Conservation (phyloP, 1,284 basidiomycete genomes). For the Agroathelia rolfsii region DNA sequence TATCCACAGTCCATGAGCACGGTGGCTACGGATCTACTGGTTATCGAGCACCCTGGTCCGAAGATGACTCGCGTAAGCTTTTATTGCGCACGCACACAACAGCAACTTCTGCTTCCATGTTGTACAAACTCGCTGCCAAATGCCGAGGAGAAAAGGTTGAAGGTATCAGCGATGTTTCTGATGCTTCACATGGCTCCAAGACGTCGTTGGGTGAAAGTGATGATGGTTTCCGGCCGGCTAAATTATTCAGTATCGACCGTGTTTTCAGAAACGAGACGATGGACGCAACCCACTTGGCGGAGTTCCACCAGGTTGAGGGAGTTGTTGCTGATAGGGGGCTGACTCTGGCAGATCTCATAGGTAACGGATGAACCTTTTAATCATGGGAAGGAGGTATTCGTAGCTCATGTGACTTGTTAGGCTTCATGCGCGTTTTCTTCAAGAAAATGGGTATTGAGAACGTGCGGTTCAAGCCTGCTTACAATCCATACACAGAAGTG, state of each 20-base stretch:
- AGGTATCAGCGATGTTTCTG: constrained; percentile 23
- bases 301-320: constrained; percentile 99
- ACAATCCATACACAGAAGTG: constrained; percentile 94
- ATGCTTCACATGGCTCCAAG: constrained; percentile 25
- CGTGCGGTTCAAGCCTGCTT: constrained; percentile 95
- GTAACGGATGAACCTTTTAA: constrained; percentile 30
- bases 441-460: constrained; percentile 93
- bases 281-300: constrained; percentile 98
- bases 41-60: constrained; percentile 94
- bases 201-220: constrained; percentile 22
- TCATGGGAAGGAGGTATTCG: not conserved
- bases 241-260: constrained; percentile 96
- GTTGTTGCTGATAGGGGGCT: constrained; percentile 93
- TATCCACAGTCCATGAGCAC: constrained; percentile 80
- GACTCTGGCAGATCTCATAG: constrained; percentile 95
- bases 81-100: constrained; percentile 97
- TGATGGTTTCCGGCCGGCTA: constrained; percentile 90
- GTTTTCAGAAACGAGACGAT: constrained; percentile 99
- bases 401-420: no score
- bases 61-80: constrained; percentile 85
- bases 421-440: constrained; percentile 98
- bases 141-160: constrained; percentile 56
- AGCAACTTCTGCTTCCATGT: constrained; percentile 89
- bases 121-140: constrained; percentile 81
- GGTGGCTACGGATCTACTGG: constrained; percentile 95